A percentile compares a stretch with the other conserved stretches of the same genome.
Conservation (phyloP, 208 protist genomes). For the Trypanosoma conorhini region DNA sequence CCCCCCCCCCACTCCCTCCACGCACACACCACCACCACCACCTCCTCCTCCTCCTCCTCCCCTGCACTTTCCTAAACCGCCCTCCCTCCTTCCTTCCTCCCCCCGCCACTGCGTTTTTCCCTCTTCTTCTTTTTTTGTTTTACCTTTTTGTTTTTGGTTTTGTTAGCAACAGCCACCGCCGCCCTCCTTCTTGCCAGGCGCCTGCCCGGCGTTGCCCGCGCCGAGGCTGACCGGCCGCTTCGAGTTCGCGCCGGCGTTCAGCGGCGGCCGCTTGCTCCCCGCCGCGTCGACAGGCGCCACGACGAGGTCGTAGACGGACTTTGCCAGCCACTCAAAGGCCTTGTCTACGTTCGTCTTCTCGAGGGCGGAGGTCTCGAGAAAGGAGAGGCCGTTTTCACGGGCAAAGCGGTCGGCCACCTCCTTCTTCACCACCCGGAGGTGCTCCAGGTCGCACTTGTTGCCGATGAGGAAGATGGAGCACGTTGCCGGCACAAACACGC, state of each 20-base stretch:
- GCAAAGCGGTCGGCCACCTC: slow-evolving; percentile 96
- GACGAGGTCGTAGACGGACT: slow-evolving; percentile 89
- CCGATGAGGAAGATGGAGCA: slow-evolving; percentile 99
- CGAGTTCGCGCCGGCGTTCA: slow-evolving; percentile 33
- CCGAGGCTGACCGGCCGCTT: slow-evolving; percentile 30
- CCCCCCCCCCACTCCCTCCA: too few species aligned
- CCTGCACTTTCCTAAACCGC: not conserved
- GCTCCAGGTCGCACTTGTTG: slow-evolving; percentile 97
- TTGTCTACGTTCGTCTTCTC: slow-evolving; percentile 99
- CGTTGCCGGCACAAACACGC: slow-evolving; percentile 95
- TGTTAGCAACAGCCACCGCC: slow-evolving; percentile 47
- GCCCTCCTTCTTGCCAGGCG: slow-evolving; percentile 33
- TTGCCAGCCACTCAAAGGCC: slow-evolving; percentile 98
- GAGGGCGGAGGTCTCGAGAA: slow-evolving; percentile 99
- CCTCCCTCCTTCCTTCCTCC: not conserved
- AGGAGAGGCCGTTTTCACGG: slow-evolving; percentile 95
- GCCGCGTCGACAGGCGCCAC: slow-evolving; percentile 57
- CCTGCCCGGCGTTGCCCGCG: slow-evolving; percentile 1
- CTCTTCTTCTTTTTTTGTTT: slow-evolving; percentile 21
- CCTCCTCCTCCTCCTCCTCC: not conserved
- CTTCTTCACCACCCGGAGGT: slow-evolving; percentile 92
- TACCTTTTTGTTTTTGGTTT: too few species aligned
- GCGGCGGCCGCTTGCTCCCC: slow-evolving; percentile 22
- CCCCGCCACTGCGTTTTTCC: slow-evolving; percentile 19
- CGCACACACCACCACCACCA: not conserved